Conservation (phyloP, 768 basidiomycete species). For the Atractiella rhizophila region DNA sequence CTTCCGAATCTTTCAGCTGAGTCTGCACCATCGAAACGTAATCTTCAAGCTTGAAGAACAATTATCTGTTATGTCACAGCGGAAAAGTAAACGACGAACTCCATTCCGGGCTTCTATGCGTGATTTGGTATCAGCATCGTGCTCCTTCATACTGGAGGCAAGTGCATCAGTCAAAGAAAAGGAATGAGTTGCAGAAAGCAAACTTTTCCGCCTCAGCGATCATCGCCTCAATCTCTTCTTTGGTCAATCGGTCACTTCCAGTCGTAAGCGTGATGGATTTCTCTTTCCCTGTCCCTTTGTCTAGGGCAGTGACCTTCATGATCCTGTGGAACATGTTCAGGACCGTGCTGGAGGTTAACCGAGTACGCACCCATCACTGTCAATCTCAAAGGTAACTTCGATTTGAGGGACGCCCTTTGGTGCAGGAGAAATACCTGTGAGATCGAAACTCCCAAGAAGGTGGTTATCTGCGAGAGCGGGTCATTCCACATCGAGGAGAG, state of each 20-base stretch:
- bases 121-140: constrained; percentile 28
- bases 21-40: constrained; percentile 60
- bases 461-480: constrained; percentile 95
- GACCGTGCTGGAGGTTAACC: too few species aligned
- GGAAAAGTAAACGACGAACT: constrained; percentile 17
- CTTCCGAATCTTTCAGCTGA: constrained; percentile 60
- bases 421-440: constrained; percentile 72
- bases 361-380: too few species aligned
- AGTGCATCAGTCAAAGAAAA: too few species aligned
- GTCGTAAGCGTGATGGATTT: constrained; percentile 49
- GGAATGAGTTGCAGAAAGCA: too few species aligned
- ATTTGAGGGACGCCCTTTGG: constrained; percentile 94
- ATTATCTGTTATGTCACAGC: background rate
- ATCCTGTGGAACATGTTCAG: too few species aligned
- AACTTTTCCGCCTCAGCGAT: constrained; percentile 79
- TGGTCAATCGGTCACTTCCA: constrained; percentile 30
- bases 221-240: constrained; percentile 88
- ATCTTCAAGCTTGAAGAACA: constrained; percentile 32
- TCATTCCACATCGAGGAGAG: too few species aligned
- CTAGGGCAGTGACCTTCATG: constrained; percentile 73
- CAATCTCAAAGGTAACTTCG: constrained; percentile 87
- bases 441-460: constrained; percentile 86
- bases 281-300: constrained; percentile 64
- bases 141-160: too few species aligned
- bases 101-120: constrained; percentile 24